Base-by-base conservation (phyloP, 345 rosid species). In the Isatis tinctoria region DNA sequence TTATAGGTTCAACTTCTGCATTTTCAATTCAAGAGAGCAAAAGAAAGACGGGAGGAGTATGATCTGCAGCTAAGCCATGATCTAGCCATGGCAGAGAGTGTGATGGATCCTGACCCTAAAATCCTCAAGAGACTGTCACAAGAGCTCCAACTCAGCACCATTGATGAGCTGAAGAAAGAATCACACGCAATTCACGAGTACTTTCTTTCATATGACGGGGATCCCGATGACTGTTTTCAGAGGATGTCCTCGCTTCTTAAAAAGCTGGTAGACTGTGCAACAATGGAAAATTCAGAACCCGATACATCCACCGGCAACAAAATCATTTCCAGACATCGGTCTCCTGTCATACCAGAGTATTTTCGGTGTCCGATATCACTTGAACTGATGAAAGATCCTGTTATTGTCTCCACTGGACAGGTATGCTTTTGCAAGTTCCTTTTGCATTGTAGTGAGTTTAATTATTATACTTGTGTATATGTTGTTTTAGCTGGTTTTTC, bases 371-470 rank as follows among this genome's bases (percentile, higher is more conserved):
- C 99, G 0, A 92, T 95, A 78, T 95, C 99, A 67, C 97, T 95
- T 44, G 99, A 95, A 78, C 78, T 92, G 79, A 95, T 92, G 99
- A 92, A 86, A 79, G 98, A 95, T 85, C 99, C 99, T 8, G 99
- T 95, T 10, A 95, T 95, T 16, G 91, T 95, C 72, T 95, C 99
- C 37, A 92, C 99, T 17, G 99, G 99, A 76, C 99, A 95, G 98
- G 98, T 95, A 45, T 74, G 60, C 9, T 51, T 68, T 67, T 24
- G 22, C 72, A 39, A 47, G 39, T 20, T 77, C 60, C 6, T 26
- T 65, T 13, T 47, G 51, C 62, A 48, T 28, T 65, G 27, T 51
- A 4, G 27, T 48, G 53, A 77, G 35, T 62, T 75, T 60, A 24
- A 16, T 39, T 2, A 30, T 68, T 16, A 62, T 22, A 3, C 14